Evolutionary conservation across 345 rosid species (phyloP).

Genomic region (Dipteronia sinensis): DNA sequence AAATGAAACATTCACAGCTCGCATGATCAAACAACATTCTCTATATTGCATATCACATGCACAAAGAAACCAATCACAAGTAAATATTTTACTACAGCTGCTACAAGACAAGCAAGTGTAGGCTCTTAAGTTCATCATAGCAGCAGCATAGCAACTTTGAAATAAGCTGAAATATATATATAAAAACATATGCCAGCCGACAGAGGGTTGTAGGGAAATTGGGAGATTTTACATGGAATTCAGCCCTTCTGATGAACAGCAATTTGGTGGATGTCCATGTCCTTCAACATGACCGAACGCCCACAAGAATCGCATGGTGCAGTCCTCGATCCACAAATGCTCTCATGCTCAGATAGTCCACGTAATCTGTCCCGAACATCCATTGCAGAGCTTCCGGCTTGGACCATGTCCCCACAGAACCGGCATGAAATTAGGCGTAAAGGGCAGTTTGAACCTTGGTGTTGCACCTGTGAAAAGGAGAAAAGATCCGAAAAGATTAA

Average conservation of each 20-base stretch:
- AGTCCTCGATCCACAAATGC: conserved; percentile 90
- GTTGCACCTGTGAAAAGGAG: conserved; percentile 59
- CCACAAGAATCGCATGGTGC: conserved; percentile 94
- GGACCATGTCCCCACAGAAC: conserved; percentile 96
- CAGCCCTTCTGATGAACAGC: conserved; percentile 85
- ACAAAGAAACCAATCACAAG: neutral
- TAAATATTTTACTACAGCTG: neutral
- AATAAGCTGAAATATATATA: neutral
- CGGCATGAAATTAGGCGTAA: conserved; percentile 72
- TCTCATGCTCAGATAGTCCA: conserved; percentile 95
- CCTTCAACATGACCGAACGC: conserved; percentile 93
- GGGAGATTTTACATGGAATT: neutral
- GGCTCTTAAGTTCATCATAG: conserved; percentile 8
- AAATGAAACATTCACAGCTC: conserved; percentile 6
- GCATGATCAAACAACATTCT: conserved; percentile 5
- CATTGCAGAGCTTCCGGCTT: conserved; percentile 71
- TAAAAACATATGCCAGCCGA: neutral
- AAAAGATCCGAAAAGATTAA: neutral
- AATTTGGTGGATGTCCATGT: conserved; percentile 92
- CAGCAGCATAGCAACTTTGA: neutral
- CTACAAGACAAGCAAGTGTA: neutral
- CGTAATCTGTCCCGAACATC: conserved; percentile 75
- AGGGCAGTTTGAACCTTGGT: conserved; percentile 75
- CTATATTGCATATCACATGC: neutral
- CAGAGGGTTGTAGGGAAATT: neutral